Evolutionary conservation across 176 grass and related monocot species (phyloP), one percentile per base, ranked within the genome.

Genomic region (Canna indica): DNA sequence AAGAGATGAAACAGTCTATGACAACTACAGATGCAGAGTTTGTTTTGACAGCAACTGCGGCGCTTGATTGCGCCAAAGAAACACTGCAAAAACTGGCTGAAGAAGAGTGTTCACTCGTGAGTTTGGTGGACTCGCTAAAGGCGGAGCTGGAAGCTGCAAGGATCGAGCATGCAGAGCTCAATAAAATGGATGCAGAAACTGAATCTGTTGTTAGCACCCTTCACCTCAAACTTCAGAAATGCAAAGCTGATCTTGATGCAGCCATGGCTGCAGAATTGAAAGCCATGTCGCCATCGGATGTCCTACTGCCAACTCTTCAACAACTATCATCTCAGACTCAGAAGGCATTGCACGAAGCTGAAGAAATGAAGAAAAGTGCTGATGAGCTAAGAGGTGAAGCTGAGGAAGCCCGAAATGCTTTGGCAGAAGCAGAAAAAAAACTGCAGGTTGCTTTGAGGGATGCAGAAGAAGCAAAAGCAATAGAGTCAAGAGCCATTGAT

Each of bases 331-430:
- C 80, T 3, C 87, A 95, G 73, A 91, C 91, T 68, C 84, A 91
- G 62, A 91, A 58, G 52, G 82, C 91, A 65, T 59, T 88, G 64
- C 85, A 86, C 59, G 91, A 95, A 77, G 88, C 91, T 59, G 91
- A 95, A 84, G 73, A 83, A 73, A 95, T 88, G 91, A 89, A 91
- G 77, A 91, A 75, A 73, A 91, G 47, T 83, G 91, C 91, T 1
- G 78, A 78, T 45, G 87, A 88, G 30, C 52, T 95, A 59, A 84
- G 78, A 81, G 59, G 71, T 60, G 85, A 95, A 83, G 87, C 91
- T 33, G 88, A 91, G 70, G 85, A 75, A 52, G 85, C 88, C 36
- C 85, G 72, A 30, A 74, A 75, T 75, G 75, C 79, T 39, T 82
- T 95, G 68, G 39, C 25, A 33, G 83, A 88, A 76, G 87, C 88